Base-by-base conservation (phyloP, 352 stramenopile genomes). In the Globisporangium echinulatum region DNA sequence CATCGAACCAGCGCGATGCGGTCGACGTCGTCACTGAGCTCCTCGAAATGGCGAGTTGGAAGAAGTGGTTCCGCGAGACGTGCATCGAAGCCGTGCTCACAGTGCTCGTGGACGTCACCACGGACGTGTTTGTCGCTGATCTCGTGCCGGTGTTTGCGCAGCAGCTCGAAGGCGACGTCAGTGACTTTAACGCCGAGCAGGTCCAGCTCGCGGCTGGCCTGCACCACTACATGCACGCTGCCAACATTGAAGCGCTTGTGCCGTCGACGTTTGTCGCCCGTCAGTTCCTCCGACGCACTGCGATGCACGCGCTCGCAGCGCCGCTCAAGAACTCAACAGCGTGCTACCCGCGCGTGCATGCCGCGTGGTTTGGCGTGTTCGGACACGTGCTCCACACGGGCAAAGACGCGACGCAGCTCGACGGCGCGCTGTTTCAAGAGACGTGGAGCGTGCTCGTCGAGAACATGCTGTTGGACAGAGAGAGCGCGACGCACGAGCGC, bases 1-100 rank as follows among this genome's bases (percentile, higher is more conserved):
- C 62, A 14, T 59, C 67, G 6, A 70, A 85, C 39, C 58, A 73
- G 52, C 59, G 62, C 13, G 57, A 80, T 11, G 64, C 77, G 37
- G 70, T 81, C 10, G 61, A 61, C 3, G 67, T 92, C 15, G 52
- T 84, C 19, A 63, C 57, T 38, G 60, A 82, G 49, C 61, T 87
- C 6, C 58, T 77, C 10, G 68, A 70, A 43, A 72, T 84, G 62
- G 70, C 68, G 47, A 67, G 76, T 62, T 94, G 88, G 75, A 94
- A 94, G 70, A 91, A 92, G 59, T 96, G 85, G 85, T 75, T 95
- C 44, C 82, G 83, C 25, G 85, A 95, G 52, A 76, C 82, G 17
- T 90, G 79, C 66, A 84, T 82, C 49, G 85, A 95, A 61, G 80
- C 65, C 19, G 72, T 82, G 2, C 58, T 95, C 49, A 70, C 77